phyloP scores from a whole-genome alignment of 1,139 yeast species.

The Petasospora fabianii region DNA sequence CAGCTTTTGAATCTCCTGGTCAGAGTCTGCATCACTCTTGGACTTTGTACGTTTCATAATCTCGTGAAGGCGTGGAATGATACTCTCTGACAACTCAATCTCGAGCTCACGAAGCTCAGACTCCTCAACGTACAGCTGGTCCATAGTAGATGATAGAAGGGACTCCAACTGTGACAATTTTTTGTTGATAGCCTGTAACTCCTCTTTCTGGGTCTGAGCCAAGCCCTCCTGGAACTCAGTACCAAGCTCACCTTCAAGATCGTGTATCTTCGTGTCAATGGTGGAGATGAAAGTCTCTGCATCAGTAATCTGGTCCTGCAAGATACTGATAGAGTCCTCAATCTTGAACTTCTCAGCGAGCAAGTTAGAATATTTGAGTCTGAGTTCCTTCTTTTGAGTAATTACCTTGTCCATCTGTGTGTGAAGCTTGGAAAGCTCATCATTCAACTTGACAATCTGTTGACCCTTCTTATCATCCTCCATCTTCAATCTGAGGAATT shows the following conservation, averaged over 20 bases:
- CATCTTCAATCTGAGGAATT: conserved; percentile 36
- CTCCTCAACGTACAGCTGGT: conserved; percentile 47
- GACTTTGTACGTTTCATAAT: conserved; percentile 26
- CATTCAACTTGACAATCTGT: conserved; percentile 42
- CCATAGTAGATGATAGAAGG: conserved; percentile 41
- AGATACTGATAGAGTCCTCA: conserved; percentile 40
- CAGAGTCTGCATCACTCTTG: conserved; percentile 13
- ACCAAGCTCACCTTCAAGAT: conserved; percentile 47
- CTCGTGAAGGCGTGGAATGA: conserved; percentile 41
- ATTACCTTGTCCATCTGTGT: conserved; percentile 39
- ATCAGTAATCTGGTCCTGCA: conserved; percentile 30
- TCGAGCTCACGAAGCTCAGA: conserved; percentile 47
- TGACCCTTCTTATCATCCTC: conserved; percentile 40
- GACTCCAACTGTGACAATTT: conserved; percentile 41
- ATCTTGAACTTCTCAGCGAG: conserved; percentile 39
- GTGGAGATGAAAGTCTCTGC: conserved; percentile 25
- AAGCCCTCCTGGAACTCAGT: conserved; percentile 55
- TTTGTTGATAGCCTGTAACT: conserved; percentile 38
- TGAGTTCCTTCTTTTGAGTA: conserved; percentile 42
- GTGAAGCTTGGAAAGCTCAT: conserved; percentile 44
- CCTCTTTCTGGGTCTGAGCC: conserved; percentile 41
- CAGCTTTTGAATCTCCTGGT: conserved; percentile 23
- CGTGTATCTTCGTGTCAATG: conserved; percentile 32
- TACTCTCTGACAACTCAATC: conserved; percentile 56
- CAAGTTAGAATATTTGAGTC: conserved; percentile 40